Base-by-base conservation (phyloP, 75 land plant species). In the Pinus tabuliformis region DNA sequence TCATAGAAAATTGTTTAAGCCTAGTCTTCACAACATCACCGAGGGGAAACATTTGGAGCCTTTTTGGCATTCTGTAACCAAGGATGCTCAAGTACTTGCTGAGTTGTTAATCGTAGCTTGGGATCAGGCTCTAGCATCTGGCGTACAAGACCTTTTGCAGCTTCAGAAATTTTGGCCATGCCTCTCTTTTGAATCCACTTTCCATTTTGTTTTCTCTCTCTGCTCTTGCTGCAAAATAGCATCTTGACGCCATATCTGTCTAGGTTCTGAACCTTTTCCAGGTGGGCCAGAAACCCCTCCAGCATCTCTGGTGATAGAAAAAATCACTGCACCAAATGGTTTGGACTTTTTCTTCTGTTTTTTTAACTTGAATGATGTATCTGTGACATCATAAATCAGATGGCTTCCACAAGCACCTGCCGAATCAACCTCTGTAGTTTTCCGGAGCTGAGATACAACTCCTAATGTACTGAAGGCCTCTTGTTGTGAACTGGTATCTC, bases 321-420 rank as follows among this genome's bases (percentile, higher is more conserved):
- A 56, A 14, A 68, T 71, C 11, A 63, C 71, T 39, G 30, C 76
- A 73, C 83, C 89, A 74, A 80, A 81, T 77, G 82, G 85, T 87
- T 93, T 95, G 45, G 83, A 72, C 82, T 95, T 92, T 81, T 95
- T 95, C 90, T 89, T 95, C 83, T n/a, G n/a, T n/a, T n/a, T n/a
- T 87, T 95, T 75, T 89, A 66, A 76, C 73, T 89, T 95, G 0
- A 64, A 7, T 24, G 89, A 77, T 17, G 78, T 59, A 59, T 89
- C 95, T 45, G 70, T 75, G 45, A 70, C 76, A 73, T 92, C 95
- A 83, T 71, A 85, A 59, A 76, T 83, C 37, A 81, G 73, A 57
- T 77, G 79, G 73, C 78, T 92, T 33, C 61, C 84, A 78, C 78
- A 85, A 21, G 86, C 90, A 14, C 79, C 82, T 20, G 56, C 57